phyloP scores from a whole-genome alignment of 805 yeast genomes.

The Kodamaea fukazawae region DNA sequence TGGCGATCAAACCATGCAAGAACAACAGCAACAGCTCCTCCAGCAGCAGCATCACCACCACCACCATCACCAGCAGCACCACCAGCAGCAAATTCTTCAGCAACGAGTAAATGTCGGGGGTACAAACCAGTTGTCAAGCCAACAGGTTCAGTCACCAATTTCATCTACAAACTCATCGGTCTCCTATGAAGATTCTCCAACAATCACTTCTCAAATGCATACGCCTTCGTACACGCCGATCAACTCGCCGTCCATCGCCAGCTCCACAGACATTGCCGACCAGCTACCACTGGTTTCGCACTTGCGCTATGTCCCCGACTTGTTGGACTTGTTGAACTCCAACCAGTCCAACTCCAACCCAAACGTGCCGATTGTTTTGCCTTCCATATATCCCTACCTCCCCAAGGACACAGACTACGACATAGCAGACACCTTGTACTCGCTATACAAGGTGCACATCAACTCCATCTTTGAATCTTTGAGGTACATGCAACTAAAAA shows the following conservation, averaged over 20 bases:
- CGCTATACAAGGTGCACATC: constrained; percentile 64
- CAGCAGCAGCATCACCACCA: constrained; percentile 3
- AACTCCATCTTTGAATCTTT: constrained; percentile 61
- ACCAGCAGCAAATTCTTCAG: constrained; percentile 1
- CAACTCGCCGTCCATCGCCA: constrained; percentile 17
- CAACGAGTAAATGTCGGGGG: too few species aligned
- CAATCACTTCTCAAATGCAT: constrained; percentile 14
- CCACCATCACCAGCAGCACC: constrained; percentile 4
- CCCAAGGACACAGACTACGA: constrained; percentile 50
- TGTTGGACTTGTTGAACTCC: constrained; percentile 17
- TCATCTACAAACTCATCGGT: constrained; percentile 15
- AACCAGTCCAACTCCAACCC: constrained; percentile 11
- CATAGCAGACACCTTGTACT: constrained; percentile 58
- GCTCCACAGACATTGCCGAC: constrained; percentile 16
- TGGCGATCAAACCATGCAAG: constrained; percentile 31
- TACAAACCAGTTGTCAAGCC: constrained; percentile 1
- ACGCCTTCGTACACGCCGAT: constrained; percentile 19
- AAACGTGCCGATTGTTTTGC: constrained; percentile 23
- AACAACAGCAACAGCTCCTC: constrained; percentile 9
- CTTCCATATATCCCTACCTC: constrained; percentile 43
- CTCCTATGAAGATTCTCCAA: constrained; percentile 18
- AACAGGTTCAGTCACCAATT: constrained; percentile 13
- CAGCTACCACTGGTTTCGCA: constrained; percentile 17
- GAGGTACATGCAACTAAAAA: constrained; percentile 63
- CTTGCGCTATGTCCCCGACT: constrained; percentile 31